These are phyloP conservation scores for Entomortierella chlamydospora DNA, from an alignment of 192 early-diverging fungal genomes.

Conservation along the genomic window DNA sequence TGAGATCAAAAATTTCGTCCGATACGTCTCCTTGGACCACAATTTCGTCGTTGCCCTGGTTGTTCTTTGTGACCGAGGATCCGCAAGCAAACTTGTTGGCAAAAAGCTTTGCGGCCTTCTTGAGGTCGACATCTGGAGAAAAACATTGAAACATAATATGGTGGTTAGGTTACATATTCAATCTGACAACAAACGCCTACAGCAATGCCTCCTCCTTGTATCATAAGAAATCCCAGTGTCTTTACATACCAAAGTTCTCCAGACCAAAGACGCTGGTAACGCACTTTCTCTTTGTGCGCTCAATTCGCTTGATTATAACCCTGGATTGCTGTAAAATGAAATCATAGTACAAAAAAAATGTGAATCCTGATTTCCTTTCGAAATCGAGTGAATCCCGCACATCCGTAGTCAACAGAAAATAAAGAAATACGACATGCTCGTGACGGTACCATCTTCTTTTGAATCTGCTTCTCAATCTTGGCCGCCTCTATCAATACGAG, in stretches of 20 bases:
- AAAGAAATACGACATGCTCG: too few species aligned
- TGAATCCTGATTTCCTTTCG: not conserved
- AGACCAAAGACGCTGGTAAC: slow-evolving; percentile 87
- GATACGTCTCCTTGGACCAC: slow-evolving; percentile 96
- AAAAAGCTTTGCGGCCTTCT: slow-evolving; percentile 96
- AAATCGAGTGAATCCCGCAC: slow-evolving; percentile 1
- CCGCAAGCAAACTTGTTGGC: slow-evolving; percentile 96
- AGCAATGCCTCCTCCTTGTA: too few species aligned
- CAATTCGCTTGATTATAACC: slow-evolving; percentile 87
- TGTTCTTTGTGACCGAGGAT: slow-evolving; percentile 92
- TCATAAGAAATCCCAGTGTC: too few species aligned
- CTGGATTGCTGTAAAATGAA: slow-evolving; percentile 60
- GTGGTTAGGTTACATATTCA: too few species aligned
- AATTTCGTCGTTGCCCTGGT: slow-evolving; percentile 94
- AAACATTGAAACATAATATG: not conserved
- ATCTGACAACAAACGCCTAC: too few species aligned
- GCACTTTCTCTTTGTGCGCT: slow-evolving; percentile 94
- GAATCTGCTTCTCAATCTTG: slow-evolving; percentile 77
- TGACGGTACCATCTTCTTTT: slow-evolving; percentile 79
- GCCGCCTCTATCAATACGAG: slow-evolving; percentile 70
- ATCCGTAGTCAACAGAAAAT: too few species aligned
- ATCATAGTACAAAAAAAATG: not conserved
- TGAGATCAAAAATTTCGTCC: slow-evolving; percentile 88
- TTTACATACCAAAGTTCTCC: slow-evolving; percentile 88
- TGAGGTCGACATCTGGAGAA: slow-evolving; percentile 87